A percentile compares a stretch with the other conserved stretches of the same genome.
Evolutionary conservation across 2,329 filamentous ascomycete genomes (phyloP).

Genomic region (Phaeosphaeriaceae sp.): DNA sequence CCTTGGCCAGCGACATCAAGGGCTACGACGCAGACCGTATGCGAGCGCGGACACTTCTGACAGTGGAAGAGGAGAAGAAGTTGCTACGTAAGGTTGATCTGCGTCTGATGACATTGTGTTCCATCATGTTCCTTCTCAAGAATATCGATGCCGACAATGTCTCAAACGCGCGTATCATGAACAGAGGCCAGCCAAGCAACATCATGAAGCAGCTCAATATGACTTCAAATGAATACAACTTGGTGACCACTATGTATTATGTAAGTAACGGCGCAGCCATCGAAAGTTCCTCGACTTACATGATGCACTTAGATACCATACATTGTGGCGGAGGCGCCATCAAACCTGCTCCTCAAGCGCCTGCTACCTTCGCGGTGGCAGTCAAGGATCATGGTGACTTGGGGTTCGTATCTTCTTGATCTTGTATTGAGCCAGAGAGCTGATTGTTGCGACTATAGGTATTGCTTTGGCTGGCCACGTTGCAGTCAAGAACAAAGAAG

Average conservation of each 20-base stretch:
- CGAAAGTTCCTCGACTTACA: not conserved
- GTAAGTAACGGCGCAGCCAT: slow-evolving; percentile 13
- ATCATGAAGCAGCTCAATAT: slow-evolving; percentile 28
- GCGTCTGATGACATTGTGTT: slow-evolving; percentile 24
- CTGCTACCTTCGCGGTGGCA: slow-evolving; percentile 47
- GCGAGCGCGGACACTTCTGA: slow-evolving; percentile 20
- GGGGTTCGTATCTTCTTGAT: slow-evolving; percentile 12
- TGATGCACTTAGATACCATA: slow-evolving; percentile 21
- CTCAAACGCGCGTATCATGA: slow-evolving; percentile 28
- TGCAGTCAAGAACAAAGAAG: slow-evolving; percentile 54
- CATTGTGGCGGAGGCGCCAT: slow-evolving; percentile 37
- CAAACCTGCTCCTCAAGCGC: slow-evolving; percentile 48
- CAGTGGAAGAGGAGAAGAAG: slow-evolving; percentile 54
- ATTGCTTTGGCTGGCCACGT: slow-evolving; percentile 36
- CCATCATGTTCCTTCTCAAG: slow-evolving; percentile 30
- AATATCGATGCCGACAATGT: slow-evolving; percentile 33
- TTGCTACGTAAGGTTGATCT: slow-evolving; percentile 36
- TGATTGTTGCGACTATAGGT: not conserved
- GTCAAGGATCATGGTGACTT: slow-evolving; percentile 35
- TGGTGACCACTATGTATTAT: slow-evolving; percentile 48
- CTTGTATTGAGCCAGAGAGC: not conserved
- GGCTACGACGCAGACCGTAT: slow-evolving; percentile 22
- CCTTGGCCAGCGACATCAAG: slow-evolving; percentile 5
- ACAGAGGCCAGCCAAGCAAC: slow-evolving; percentile 24
- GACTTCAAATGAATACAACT: slow-evolving; percentile 29